phyloP scores from a whole-genome alignment of 495 filamentous ascomycete genomes.

The Pyrenula aspistea region DNA sequence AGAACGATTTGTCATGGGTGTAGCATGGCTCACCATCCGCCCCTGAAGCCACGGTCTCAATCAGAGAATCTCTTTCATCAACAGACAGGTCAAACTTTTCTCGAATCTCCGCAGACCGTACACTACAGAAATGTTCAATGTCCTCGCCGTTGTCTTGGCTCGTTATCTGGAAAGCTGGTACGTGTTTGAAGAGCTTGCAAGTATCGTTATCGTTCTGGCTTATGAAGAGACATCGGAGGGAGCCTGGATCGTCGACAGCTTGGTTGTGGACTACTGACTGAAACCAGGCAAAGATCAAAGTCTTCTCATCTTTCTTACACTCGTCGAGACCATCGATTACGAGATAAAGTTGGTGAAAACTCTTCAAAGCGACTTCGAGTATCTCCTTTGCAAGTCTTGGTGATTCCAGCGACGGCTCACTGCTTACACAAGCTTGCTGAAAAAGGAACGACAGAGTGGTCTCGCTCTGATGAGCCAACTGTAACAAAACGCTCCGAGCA shows the following conservation, averaged over 20 bases:
- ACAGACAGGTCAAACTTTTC: constrained; percentile 13
- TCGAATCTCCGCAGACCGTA: constrained; percentile 10
- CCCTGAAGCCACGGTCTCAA: constrained; percentile 7
- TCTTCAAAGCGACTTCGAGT: constrained; percentile 6
- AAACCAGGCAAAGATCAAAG: background rate
- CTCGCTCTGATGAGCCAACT: constrained; percentile 19
- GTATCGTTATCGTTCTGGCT: constrained; percentile 24
- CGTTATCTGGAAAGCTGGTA: constrained; percentile 11
- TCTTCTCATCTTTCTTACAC: background rate
- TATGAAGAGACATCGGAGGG: constrained; percentile 23
- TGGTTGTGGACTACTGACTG: constrained; percentile 7
- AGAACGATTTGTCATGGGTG: constrained; percentile 2
- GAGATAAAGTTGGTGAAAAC: background rate
- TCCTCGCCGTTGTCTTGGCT: constrained; percentile 15
- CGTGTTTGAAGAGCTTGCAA: constrained; percentile 11
- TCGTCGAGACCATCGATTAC: background rate
- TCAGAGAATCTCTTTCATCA: constrained; percentile 6
- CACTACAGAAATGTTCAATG: constrained; percentile 14
- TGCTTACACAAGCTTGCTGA: constrained; percentile 13
- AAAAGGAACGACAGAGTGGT: constrained; percentile 17
- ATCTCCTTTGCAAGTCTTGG: constrained; percentile 13
- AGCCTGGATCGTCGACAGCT: constrained; percentile 15
- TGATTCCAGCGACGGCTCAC: constrained; percentile 15
- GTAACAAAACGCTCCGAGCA: constrained; percentile 19
- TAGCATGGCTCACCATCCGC: constrained; percentile 7